Conservation (phyloP, 2,329 filamentous ascomycete genomes). For the Sporothrix brasiliensis region DNA sequence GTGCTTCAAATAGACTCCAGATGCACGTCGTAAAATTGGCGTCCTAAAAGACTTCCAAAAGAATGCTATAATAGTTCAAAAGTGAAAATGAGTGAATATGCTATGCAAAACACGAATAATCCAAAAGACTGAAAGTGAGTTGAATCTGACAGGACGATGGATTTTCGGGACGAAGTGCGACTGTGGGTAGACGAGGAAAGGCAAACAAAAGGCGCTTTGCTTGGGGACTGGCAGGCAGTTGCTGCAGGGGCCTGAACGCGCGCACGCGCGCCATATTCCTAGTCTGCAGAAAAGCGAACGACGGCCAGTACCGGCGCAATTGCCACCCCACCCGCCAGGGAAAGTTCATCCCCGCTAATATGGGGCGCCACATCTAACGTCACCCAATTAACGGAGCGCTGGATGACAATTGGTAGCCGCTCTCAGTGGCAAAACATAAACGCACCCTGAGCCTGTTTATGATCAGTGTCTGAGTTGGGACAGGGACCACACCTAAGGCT, state of each 20-base stretch:
- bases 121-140: background rate
- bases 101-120: slow-evolving; percentile 16
- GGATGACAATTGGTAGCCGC: background rate
- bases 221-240: background rate
- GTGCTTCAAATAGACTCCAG: slow-evolving; percentile 2
- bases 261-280: slow-evolving; percentile 25
- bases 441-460: no score
- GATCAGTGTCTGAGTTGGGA: slow-evolving; percentile 1
- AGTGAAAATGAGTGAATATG: background rate
- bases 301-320: slow-evolving; percentile 15
- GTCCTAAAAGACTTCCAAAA: background rate
- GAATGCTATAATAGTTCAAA: background rate
- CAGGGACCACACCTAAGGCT: background rate
- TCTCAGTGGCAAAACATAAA: no score
- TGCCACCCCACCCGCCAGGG: slow-evolving; percentile 20
- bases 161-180: slow-evolving; percentile 15
- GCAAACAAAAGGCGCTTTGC: background rate
- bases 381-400: no score
- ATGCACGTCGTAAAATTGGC: slow-evolving; percentile 10
- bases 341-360: slow-evolving; percentile 23
- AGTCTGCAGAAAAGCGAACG: background rate
- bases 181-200: background rate
- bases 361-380: background rate
- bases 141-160: slow-evolving; percentile 13
- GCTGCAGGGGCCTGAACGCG: slow-evolving; percentile 28